Conservation (phyloP, 192 early-diverging fungal genomes). For the Oehlia diaphana region DNA sequence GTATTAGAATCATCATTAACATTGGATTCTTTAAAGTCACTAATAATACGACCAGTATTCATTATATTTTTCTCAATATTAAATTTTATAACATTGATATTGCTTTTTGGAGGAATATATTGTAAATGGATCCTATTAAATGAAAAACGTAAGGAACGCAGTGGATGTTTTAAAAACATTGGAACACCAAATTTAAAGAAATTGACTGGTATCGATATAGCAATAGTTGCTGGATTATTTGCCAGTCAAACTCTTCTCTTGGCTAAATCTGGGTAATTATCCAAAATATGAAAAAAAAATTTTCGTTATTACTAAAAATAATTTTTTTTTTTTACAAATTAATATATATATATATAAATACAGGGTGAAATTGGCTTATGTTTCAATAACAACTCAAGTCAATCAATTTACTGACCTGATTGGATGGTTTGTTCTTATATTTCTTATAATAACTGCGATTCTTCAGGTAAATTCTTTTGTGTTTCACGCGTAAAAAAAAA, state of each 20-base stretch:
- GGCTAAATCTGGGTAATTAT: constrained; percentile 55
- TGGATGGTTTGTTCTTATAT: constrained; percentile 52
- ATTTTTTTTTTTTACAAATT: too few relatives aligned
- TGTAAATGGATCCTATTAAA: constrained; percentile 17
- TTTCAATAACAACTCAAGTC: constrained; percentile 34
- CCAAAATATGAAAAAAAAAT: background rate
- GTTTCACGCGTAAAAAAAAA: background rate
- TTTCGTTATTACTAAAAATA: too few relatives aligned
- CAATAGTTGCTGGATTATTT: constrained; percentile 51
- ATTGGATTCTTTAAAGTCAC: background rate
- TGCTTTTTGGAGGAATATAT: background rate
- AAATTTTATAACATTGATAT: constrained; percentile 1
- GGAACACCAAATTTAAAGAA: constrained; percentile 40
- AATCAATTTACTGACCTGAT: constrained; percentile 56
- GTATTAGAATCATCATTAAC: background rate
- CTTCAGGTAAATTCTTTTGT: constrained; percentile 44
- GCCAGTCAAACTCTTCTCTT: constrained; percentile 58
- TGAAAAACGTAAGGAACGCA: constrained; percentile 28
- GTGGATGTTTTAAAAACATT: constrained; percentile 31
- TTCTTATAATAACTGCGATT: constrained; percentile 50
- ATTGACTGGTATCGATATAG: constrained; percentile 53
- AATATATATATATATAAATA: too few relatives aligned
- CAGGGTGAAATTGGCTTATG: constrained; percentile 41
- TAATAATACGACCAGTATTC: background rate
- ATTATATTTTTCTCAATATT: constrained; percentile 10